Evolutionary conservation across 2,329 filamentous ascomycete genomes (phyloP), one percentile per base, ranked within the genome.

Genomic region (Aspergillus sojae): DNA sequence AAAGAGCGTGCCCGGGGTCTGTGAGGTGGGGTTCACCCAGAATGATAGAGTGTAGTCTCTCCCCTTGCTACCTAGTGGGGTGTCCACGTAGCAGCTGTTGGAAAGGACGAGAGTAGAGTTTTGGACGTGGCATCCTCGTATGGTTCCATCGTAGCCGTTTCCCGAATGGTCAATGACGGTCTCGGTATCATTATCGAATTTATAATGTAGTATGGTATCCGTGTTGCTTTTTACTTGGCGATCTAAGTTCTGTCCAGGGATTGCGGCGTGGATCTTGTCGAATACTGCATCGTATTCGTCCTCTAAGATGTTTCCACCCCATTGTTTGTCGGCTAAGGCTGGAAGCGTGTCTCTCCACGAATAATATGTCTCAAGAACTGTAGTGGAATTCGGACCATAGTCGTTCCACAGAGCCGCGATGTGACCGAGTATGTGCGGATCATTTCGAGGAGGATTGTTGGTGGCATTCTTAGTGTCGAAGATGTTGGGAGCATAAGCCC

Each of bases 11-110:
- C 78, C 79, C 36, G 80, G 79, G 2, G 69, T 73, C 2, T 67
- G 61, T 14, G 73, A 71, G 0, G 67, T 67, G 0, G 80, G 73
- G 1, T 74, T 69, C 30, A 86, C 69, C 1, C 76, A 76, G 53
- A 86, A 78, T 0, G 82, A 80, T 1, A 88, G 78, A 0, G 83
- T 85, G 72, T 87, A 87, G 67, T 86, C 77, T 43, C 83, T 75
- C 3, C 85, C 85, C 70, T 87, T 87, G 34, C 81, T 83, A 0
- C 68, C 67, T 5, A 86, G 72, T 0, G 84, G 84, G 0, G 84
- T 86, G 1, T 63, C 72, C 1, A 86, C 62, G 3, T 73, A 72
- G 68, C 85, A 86, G 0, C 72, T 64, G 0, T 74, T 63, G 4
- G 71, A 69, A 23, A 84, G 66, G 1, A 65, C 46, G 4, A 83